These are phyloP conservation scores for Metschnikowia borealis DNA, from an alignment of 805 yeast species.

Conservation along the genomic window DNA sequence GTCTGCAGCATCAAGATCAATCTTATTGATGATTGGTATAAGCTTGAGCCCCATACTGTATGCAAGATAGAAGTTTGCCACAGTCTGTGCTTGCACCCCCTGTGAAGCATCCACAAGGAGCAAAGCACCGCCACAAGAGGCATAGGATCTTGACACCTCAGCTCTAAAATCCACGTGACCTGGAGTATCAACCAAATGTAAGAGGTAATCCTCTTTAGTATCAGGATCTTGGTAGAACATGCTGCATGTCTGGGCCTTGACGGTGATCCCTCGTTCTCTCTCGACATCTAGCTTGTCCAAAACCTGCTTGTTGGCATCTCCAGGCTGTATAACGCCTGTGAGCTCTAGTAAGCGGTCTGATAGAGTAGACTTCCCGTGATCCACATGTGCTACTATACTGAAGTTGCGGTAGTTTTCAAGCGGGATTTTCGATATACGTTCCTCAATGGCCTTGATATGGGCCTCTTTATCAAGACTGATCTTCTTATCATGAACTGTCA, in stretches of 20 bases:
- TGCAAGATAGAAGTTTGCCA: slow-evolving; percentile 93
- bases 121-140: slow-evolving; percentile 93
- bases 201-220: slow-evolving; percentile 66
- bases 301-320: slow-evolving; percentile 68
- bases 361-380: slow-evolving; percentile 83
- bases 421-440: slow-evolving; percentile 74
- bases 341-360: slow-evolving; percentile 84
- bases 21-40: slow-evolving; percentile 87
- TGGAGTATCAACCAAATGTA: slow-evolving; percentile 94
- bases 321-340: slow-evolving; percentile 83
- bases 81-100: slow-evolving; percentile 97
- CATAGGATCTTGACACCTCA: slow-evolving; percentile 90
- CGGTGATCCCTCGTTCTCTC: slow-evolving; percentile 93
- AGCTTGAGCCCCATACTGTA: slow-evolving; percentile 76
- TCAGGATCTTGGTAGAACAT: slow-evolving; percentile 70
- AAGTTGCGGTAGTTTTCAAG: slow-evolving; percentile 80
- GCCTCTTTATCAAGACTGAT: slow-evolving; percentile 30
- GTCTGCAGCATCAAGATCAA: slow-evolving; percentile 86
- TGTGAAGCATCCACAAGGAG: slow-evolving; percentile 90
- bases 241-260: slow-evolving; percentile 94
- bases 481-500: slow-evolving; percentile 24
- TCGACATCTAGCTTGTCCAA: slow-evolving; percentile 91
- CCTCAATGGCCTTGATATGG: slow-evolving; percentile 37
- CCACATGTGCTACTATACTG: slow-evolving; percentile 95
- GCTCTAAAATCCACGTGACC: slow-evolving; percentile 96